Evolutionary conservation across 2,329 filamentous ascomycete species (phyloP).

Genomic region (Pseudogymnoascus sp.): DNA sequence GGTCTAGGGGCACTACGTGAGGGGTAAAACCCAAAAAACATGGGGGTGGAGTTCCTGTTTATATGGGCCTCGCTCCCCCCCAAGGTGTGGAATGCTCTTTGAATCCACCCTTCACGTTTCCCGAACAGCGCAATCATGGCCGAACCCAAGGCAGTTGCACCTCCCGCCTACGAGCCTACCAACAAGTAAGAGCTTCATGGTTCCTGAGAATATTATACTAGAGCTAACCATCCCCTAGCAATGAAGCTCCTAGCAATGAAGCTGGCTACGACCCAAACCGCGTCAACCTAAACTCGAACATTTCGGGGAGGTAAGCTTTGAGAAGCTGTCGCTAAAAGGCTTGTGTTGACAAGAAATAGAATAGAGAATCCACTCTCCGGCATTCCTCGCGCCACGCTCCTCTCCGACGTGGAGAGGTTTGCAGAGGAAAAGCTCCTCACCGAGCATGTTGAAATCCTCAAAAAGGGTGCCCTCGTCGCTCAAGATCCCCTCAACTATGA

Average conservation of each 20-base stretch:
- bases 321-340: neutral
- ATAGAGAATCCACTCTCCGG: constrained; percentile 50
- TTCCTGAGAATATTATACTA: neutral
- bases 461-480: constrained; percentile 65
- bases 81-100: neutral
- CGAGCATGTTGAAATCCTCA: constrained; percentile 50
- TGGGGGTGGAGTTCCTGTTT: neutral
- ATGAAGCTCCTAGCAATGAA: neutral
- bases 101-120: neutral
- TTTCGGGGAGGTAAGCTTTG: neutral
- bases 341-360: constrained; percentile 26
- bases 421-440: constrained; percentile 50
- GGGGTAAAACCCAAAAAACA: neutral
- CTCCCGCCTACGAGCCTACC: neutral
- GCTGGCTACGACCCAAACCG: neutral
- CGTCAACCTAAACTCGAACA: neutral
- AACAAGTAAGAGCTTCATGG: neutral
- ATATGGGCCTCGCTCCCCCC: neutral
- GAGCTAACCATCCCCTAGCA: neutral
- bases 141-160: neutral
- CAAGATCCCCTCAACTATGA: constrained; percentile 60
- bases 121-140: neutral
- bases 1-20: neutral
- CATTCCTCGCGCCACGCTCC: constrained; percentile 41
- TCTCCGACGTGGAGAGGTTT: constrained; percentile 52